phyloP scores from a whole-genome alignment of 805 yeast genomes.

The Ogataea angusta region DNA sequence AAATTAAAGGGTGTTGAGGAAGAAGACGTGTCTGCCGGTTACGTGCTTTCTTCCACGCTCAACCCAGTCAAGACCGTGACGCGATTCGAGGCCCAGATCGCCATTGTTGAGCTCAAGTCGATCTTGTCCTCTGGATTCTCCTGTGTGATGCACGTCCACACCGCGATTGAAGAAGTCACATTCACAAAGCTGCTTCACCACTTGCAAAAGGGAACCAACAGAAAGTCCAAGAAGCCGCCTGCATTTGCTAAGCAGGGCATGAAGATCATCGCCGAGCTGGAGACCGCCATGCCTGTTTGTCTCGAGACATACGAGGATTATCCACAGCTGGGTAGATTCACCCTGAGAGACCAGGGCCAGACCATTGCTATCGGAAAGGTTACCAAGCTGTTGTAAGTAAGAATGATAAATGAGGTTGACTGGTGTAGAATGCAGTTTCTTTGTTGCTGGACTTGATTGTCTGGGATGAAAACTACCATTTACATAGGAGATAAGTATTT shows the following conservation, averaged over 20 bases:
- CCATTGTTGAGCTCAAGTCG: constrained; percentile 93
- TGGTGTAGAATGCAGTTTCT: no score
- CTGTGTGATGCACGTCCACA: constrained; percentile 98
- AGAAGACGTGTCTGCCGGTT: constrained; percentile 91
- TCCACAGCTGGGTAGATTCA: constrained; percentile 96
- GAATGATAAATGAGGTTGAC: background rate
- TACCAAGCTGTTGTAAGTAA: constrained; percentile 69
- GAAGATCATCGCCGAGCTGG: constrained; percentile 93
- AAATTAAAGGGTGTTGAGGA: constrained; percentile 95
- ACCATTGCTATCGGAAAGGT: constrained; percentile 99
- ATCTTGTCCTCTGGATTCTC: constrained; percentile 93
- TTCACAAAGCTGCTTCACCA: constrained; percentile 83
- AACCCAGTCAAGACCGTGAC: constrained; percentile 91
- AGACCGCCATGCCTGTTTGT: constrained; percentile 84
- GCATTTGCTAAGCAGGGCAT: constrained; percentile 98
- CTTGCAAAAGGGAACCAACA: constrained; percentile 93
- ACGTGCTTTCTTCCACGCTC: constrained; percentile 80
- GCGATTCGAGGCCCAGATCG: constrained; percentile 91
- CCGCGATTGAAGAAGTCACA: constrained; percentile 94
- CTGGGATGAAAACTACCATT: no score
- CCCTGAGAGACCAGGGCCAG: constrained; percentile 96
- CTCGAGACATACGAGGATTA: constrained; percentile 89
- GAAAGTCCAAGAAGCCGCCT: constrained; percentile 94
- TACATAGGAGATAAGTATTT: no score
- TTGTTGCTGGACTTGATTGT: no score